Evolutionary conservation across 305 asterid genomes (phyloP).

Genomic region (Fraxinus angustifolia): DNA sequence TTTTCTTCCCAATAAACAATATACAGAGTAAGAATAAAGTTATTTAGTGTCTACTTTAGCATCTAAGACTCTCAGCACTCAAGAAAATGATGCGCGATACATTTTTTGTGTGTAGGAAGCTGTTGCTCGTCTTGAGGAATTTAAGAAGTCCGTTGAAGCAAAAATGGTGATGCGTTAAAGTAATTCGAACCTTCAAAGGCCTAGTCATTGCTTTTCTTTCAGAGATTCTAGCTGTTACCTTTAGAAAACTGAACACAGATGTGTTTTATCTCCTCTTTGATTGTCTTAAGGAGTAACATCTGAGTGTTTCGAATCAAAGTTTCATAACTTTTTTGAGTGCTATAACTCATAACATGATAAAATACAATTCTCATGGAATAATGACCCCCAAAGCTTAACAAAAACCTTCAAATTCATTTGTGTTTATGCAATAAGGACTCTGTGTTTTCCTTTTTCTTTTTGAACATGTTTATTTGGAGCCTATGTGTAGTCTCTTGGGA

Average conservation of each 20-base stretch:
- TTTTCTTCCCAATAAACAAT: background rate
- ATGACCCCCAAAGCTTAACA: background rate
- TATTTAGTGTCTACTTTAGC: background rate
- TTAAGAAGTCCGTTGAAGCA: constrained; percentile 78
- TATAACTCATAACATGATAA: background rate
- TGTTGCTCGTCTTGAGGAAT: constrained; percentile 83
- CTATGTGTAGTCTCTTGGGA: background rate
- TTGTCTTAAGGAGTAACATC: background rate
- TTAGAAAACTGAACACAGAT: background rate
- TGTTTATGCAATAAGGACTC: background rate
- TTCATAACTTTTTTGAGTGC: background rate
- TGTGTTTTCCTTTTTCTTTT: background rate
- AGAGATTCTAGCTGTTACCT: background rate
- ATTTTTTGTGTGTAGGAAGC: constrained; percentile 60
- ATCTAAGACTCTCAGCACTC: background rate
- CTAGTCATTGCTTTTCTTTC: constrained; percentile 41
- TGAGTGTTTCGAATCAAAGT: background rate
- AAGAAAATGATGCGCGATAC: background rate
- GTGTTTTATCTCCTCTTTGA: background rate
- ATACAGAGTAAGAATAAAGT: background rate
- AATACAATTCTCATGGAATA: background rate
- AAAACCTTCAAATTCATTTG: background rate
- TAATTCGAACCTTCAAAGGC: constrained; percentile 88
- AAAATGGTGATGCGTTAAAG: constrained; percentile 67
- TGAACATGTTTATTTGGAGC: background rate